Conservation (phyloP, 257 asterid species). For the Fraxinus quadrangulata region DNA sequence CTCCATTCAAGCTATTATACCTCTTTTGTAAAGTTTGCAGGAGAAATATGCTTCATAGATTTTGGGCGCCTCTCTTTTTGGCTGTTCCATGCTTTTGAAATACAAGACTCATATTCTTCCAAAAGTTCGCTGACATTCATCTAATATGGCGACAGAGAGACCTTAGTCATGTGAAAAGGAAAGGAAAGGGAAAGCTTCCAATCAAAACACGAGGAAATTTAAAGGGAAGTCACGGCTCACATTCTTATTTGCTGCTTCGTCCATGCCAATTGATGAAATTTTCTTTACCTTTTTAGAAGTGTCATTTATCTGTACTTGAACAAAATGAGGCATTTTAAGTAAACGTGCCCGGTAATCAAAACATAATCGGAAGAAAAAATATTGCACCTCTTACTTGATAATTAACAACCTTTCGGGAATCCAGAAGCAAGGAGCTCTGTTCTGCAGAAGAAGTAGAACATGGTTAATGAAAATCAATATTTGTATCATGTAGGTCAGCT, state of each 20-base stretch:
- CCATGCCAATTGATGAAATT: conserved; percentile 36
- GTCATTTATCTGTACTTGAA: conserved; percentile 44
- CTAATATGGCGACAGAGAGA: conserved; percentile 44
- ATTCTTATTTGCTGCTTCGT: conserved; percentile 40
- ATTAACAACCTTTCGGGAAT: conserved; percentile 38
- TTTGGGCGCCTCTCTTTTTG: conserved; percentile 64
- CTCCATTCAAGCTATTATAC: conserved; percentile 36
- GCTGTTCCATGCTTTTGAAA: conserved; percentile 46
- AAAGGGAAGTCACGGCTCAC: conserved; percentile 37
- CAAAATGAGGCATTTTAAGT: conserved; percentile 23
- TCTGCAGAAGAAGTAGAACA: conserved; percentile 53
- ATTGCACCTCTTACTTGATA: conserved; percentile 44
- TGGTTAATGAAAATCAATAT: conserved; percentile 25
- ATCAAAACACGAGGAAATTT: not conserved
- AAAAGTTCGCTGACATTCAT: conserved; percentile 68
- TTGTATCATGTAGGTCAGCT: conserved; percentile 6
- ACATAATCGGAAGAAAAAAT: conserved; percentile 16
- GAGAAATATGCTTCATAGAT: conserved; percentile 66
- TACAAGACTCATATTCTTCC: conserved; percentile 66
- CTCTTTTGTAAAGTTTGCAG: conserved; percentile 91
- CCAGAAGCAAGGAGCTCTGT: conserved; percentile 37
- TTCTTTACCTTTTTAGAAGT: conserved; percentile 35
- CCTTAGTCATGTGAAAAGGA: conserved; percentile 16
- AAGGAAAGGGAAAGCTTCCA: conserved; percentile 17
- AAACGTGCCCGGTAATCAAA: conserved; percentile 16